Percentiles rank a stretch among this genome's conserved stretches.
phyloP scores from a whole-genome alignment of 179 eudicot genomes.

The Spergularia azorica region DNA sequence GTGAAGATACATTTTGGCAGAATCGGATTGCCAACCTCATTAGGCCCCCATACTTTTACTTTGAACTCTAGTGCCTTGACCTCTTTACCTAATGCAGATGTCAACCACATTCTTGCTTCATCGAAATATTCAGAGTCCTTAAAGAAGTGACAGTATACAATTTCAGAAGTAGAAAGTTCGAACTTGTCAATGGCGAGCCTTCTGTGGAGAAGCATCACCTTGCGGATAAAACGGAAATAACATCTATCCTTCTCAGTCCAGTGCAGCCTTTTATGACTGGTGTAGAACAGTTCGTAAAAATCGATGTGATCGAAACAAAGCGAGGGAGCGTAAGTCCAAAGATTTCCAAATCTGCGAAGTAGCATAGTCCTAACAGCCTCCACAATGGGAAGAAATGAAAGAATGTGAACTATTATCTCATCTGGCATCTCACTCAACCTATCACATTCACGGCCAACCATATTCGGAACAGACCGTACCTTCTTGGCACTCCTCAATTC shows the following conservation, averaged over 20 bases:
- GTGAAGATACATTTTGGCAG: no score
- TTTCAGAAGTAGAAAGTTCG: background rate
- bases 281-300: background rate
- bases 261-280: no score
- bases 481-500: no score
- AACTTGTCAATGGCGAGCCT: conserved; percentile 4
- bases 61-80: background rate
- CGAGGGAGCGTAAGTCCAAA: conserved; percentile 3
- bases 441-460: background rate
- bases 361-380: conserved; percentile 21
- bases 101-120: background rate
- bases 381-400: conserved; percentile 9
- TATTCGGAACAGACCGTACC: no score
- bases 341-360: conserved; percentile 15
- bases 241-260: no score
- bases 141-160: no score
- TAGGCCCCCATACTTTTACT: no score
- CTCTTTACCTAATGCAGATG: background rate
- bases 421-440: conserved; percentile 22
- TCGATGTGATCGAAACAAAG: background rate
- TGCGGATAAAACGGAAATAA: background rate
- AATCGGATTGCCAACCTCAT: no score
- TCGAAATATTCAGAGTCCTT: no score
- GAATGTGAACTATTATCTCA: conserved; percentile 8
- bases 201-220: background rate